A percentile compares a stretch with the other conserved stretches of the same genome.
These are phyloP conservation scores for Metschnikowia santaceciliae DNA, from an alignment of 805 yeast species.

Conservation along the genomic window DNA sequence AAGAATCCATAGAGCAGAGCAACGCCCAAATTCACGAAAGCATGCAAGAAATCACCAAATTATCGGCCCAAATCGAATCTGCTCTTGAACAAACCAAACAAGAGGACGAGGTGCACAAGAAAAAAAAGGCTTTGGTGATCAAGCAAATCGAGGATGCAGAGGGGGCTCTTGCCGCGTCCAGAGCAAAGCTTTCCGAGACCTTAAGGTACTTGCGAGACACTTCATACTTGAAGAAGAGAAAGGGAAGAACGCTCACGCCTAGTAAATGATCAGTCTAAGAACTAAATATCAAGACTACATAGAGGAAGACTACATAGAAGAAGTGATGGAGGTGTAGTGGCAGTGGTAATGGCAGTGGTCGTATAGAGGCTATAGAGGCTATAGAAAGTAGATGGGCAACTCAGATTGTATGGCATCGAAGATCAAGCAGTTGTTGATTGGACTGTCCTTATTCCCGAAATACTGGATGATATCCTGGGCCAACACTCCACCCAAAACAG, in stretches of 20 bases:
- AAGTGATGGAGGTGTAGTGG: too few relatives aligned
- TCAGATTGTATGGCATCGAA: constrained; percentile 68
- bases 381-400: constrained; percentile 64
- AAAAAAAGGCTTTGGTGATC: constrained; percentile 13
- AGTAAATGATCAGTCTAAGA: neutral
- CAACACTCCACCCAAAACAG: constrained; percentile 83
- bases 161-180: constrained; percentile 22
- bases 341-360: too few relatives aligned
- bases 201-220: constrained; percentile 36
- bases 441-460: constrained; percentile 69
- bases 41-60: constrained; percentile 16
- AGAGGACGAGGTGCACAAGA: constrained; percentile 20
- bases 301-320: too few relatives aligned
- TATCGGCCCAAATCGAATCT: constrained; percentile 19
- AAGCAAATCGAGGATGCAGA: constrained; percentile 23
- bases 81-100: constrained; percentile 21
- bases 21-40: constrained; percentile 25
- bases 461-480: constrained; percentile 89
- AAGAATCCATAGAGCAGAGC: constrained; percentile 46
- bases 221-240: constrained; percentile 39
- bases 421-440: constrained; percentile 75
- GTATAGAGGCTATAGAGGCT: neutral
- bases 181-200: constrained; percentile 28
- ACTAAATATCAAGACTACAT: too few relatives aligned
- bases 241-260: constrained; percentile 38